Conservation (phyloP, 306 rosid genomes). For the Cucumis sativus region DNA sequence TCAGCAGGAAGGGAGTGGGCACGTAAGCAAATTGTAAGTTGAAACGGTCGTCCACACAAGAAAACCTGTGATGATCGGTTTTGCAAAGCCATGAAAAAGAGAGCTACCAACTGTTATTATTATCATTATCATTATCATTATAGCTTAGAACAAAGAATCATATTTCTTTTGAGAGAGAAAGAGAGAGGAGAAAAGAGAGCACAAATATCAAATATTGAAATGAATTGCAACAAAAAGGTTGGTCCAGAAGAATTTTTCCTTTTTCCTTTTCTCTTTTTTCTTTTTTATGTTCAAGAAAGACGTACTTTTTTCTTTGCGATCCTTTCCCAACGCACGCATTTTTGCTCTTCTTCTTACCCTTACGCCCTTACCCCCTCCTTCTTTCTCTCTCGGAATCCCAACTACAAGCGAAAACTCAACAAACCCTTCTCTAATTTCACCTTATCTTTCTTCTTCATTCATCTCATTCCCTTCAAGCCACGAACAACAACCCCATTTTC, state of each 20-base stretch:
- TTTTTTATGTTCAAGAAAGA: no score
- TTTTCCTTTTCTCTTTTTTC: no score
- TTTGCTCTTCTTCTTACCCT: neutral
- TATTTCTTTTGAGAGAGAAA: no score
- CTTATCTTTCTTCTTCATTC: neutral
- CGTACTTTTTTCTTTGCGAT: neutral
- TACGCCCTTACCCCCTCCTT: no score
- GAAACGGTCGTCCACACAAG: neutral
- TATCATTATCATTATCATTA: no score
- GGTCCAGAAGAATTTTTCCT: neutral
- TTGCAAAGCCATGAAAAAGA: neutral
- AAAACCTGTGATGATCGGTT: neutral
- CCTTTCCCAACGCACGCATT: slow-evolving; percentile 9
- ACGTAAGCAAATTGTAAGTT: neutral
- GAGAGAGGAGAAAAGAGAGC: neutral
- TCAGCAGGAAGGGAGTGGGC: neutral
- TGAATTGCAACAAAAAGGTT: neutral
- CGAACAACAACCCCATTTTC: neutral
- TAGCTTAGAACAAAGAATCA: neutral
- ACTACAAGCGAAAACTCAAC: neutral
- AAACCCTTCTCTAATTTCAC: neutral
- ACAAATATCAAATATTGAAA: neutral
- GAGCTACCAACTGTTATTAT: neutral
- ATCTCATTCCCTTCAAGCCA: neutral
- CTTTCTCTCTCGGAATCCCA: neutral